Base-by-base conservation (phyloP, 331 rosid genomes). In the Rosa hybrid region DNA sequence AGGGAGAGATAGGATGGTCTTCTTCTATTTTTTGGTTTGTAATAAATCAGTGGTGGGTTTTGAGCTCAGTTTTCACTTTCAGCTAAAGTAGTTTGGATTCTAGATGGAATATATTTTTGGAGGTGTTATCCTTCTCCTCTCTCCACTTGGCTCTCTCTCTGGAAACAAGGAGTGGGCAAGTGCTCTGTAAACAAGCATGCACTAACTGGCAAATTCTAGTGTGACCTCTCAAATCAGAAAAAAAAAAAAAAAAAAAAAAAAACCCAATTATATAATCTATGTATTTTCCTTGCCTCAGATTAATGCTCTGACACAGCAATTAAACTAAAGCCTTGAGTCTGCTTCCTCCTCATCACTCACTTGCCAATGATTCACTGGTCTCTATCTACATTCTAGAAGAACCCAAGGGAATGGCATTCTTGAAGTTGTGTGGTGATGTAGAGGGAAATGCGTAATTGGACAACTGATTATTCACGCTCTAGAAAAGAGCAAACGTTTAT, bases 161-260 rank as follows among this genome's bases (percentile, higher is more conserved):
- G 21, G 54, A 59, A 48, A 41, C 3, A 6, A 34, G 67, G 16
- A 57, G 27, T 20, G 75, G 60, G 72, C 17, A 17, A 18, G 82
- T 71, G 67, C 48, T 30, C 60, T 57, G 49, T 62, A 78, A 77
- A 78, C 73, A 49, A 50, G 87, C 83, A 78, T 71, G 84, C 82
- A 85, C 82, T 71, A 73, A 71, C 84, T 72, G 83, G 4, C 34
- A 81, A 41, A 64, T 65, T 63, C 75, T 50, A 56, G n/a, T 41
- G 63, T 70, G 72, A n/a, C 49, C 71, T 39, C 62, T 71, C 77
- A 82, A 78, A 77, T 17, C 67, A 75, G 3, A 8, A n/a, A 59
- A n/a, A 59, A 25, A 2, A 11, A 12, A 54, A 25, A 54, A 25
- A 27, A 27, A 27, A 27, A 27, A 20, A 20, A 18, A 30, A 14